Base-by-base conservation (phyloP, 2,329 filamentous ascomycete species). In the Dactylellina drechsleri region DNA sequence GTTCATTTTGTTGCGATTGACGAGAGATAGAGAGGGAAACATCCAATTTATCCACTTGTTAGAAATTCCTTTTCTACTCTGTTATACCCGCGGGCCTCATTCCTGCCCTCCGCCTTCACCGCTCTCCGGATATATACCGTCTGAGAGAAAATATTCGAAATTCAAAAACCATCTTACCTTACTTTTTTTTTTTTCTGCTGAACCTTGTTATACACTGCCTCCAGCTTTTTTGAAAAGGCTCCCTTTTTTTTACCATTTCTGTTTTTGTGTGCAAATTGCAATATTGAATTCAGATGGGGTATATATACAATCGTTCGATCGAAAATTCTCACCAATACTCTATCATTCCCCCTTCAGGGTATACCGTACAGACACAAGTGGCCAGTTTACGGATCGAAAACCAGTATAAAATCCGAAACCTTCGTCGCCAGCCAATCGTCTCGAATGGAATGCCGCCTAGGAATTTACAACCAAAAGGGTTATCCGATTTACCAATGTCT, bases 371-470 rank as follows among this genome's bases (percentile, higher is more conserved):
- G 16, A 61, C 31, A 57, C 57, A 49, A 57, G 36, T 61, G 26
- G 54, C 54, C 68, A 36, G 52, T 23, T 61, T 45, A n/a, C 60
- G 40, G 26, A 49, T 50, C 45, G 60, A 61, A 56, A 59, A 73
- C 40, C 50, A 66, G 23, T 73, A 73, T 73, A 73, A 66, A 62
- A 50, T 61, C 56, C 54, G 36, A 54, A 73, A 61, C 52, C 16
- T 12, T 41, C 57, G 56, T 61, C 68, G 56, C 59, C 68, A 15
- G 50, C 18, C 61, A 50, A 50, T 26, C n/a, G 43, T 60, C 56
- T 49, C 68, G 68, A 54, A 73, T 73, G 68, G 68, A 66, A 73
- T 73, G 68, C 68, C 68, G 61, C 68, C 68, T 36, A 73, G 68
- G 52, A 73, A 59, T 50, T 41, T 65, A 59, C 68, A 66, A 47